Evolutionary conservation across 1,284 basidiomycete species (phyloP).

Genomic region (Trametes pubescens): DNA sequence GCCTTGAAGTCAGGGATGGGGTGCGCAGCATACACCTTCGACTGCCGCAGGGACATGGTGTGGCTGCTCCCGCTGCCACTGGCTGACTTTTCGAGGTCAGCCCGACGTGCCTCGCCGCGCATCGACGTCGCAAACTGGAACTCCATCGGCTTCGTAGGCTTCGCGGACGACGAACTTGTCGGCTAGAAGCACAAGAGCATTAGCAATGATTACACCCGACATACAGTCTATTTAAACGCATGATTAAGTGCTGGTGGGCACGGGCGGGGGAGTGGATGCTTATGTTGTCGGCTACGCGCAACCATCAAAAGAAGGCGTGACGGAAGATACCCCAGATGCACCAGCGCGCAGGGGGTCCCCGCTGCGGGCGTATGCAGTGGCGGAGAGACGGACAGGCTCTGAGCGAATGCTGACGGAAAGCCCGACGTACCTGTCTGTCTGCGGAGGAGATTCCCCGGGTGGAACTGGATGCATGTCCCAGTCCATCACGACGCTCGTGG

Average conservation of each 20-base stretch:
- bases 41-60: conserved; percentile 25
- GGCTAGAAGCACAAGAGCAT: conserved; percentile 31
- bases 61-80: conserved; percentile 12
- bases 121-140: conserved; percentile 60
- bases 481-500: conserved; percentile 17
- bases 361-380: conserved; percentile 1
- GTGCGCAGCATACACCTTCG: conserved; percentile 26
- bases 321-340: neutral
- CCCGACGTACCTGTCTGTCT: conserved; percentile 37
- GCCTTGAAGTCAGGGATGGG: conserved; percentile 62
- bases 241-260: conserved; percentile 9
- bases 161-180: conserved; percentile 44
- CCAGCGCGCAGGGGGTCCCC: neutral
- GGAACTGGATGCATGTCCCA: conserved; percentile 14
- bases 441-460: conserved; percentile 18
- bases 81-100: conserved; percentile 34
- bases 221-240: conserved; percentile 22
- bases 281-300: conserved; percentile 5
- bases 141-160: conserved; percentile 56
- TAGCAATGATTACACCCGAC: conserved; percentile 23
- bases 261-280: conserved; percentile 4
- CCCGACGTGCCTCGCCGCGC: conserved; percentile 49
- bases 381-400: neutral
- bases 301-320: conserved; percentile 18
- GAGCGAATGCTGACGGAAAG: conserved; percentile 15